Percentiles rank a stretch among this genome's conserved stretches.
These are phyloP conservation scores for Phialophora macrospora DNA, from an alignment of 2,329 filamentous ascomycete species.

Conservation along the genomic window DNA sequence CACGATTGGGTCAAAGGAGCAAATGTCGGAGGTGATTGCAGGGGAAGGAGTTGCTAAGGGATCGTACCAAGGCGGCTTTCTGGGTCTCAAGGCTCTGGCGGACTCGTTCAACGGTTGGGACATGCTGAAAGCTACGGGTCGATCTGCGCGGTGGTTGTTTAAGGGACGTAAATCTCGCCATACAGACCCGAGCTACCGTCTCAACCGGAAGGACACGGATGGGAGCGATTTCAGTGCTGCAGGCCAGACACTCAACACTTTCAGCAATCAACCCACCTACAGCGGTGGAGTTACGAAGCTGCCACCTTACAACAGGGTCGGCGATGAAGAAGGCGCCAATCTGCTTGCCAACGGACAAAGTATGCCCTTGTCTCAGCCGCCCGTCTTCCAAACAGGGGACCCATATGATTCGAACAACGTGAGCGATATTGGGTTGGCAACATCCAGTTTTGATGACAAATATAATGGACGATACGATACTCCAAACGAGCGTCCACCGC, in stretches of 20 bases:
- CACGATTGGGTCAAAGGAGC: slow-evolving; percentile 53
- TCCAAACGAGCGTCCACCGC: slow-evolving; percentile 6
- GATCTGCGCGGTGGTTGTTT: slow-evolving; percentile 80
- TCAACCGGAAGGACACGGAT: slow-evolving; percentile 29
- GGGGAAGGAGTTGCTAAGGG: slow-evolving; percentile 46
- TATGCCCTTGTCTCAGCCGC: slow-evolving; percentile 15
- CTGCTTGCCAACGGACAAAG: slow-evolving; percentile 44
- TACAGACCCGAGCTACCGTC: slow-evolving; percentile 49
- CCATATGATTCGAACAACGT: slow-evolving; percentile 19
- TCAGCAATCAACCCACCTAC: slow-evolving; percentile 23
- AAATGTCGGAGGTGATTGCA: slow-evolving; percentile 53
- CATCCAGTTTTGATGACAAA: slow-evolving; percentile 31
- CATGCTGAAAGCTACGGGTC: slow-evolving; percentile 76
- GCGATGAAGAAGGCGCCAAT: slow-evolving; percentile 47
- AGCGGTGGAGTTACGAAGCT: slow-evolving; percentile 18
- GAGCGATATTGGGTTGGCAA: slow-evolving; percentile 36
- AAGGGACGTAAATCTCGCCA: slow-evolving; percentile 65
- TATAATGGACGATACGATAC: slow-evolving; percentile 16
- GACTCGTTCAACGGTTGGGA: slow-evolving; percentile 84
- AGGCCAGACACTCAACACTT: slow-evolving; percentile 26
- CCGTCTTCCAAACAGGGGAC: neutral
- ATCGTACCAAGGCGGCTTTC: slow-evolving; percentile 65
- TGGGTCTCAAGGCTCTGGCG: slow-evolving; percentile 67
- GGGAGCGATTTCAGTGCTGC: slow-evolving; percentile 21
- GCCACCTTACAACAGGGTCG: slow-evolving; percentile 17